Base-by-base conservation (phyloP, 176 grass and related monocot genomes). In the Hsuehochloa calcarea region DNA sequence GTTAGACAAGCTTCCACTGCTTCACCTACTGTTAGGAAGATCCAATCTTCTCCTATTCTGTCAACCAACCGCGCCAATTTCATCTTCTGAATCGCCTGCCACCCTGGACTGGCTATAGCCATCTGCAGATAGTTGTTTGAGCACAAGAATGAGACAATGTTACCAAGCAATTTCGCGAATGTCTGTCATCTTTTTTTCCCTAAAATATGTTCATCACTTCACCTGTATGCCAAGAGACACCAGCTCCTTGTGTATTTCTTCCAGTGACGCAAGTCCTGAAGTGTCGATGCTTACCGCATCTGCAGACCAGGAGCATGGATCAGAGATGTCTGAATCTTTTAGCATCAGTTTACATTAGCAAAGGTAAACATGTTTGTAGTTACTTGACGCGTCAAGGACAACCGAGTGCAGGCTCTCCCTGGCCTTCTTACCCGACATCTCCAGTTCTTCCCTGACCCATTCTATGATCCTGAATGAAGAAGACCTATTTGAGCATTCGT, bases 1-100 rank as follows among this genome's bases (percentile, higher is more conserved):
- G 40, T 68, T 41, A 90, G 59, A 65, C 90, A 99, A 9, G 91
- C 91, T 38, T 93, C 88, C 4, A 92, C 94, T 15, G 93, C 96
- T 88, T 96, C 93, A 51, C 81, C 84, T 22, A 95, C 91, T 20
- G 96, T 99, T 81, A 99, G 77, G 85, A 99, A 99, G 34, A 96
- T 88, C 93, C 89, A 94, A 1, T 88, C 86, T 38, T 75, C 81
- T 84, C 93, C 96, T 74, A 99, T 49, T 63, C 59, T 82, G 23
- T 83, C 91, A n/a, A 91, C 78, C 46, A 99, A 58, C 25, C 54
- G 54, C 5, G 89, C 77, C 85, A 92, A 15, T 84, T 96, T 99
- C 96, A 99, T 96, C 85, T 99, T 99, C 77, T 99, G 93, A 79
- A 99, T 75, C n/a, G 86, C 90, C 43, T 91, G 87, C 93, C 93